Base-by-base conservation (phyloP, 768 basidiomycete genomes). In the Leccinum boreale region DNA sequence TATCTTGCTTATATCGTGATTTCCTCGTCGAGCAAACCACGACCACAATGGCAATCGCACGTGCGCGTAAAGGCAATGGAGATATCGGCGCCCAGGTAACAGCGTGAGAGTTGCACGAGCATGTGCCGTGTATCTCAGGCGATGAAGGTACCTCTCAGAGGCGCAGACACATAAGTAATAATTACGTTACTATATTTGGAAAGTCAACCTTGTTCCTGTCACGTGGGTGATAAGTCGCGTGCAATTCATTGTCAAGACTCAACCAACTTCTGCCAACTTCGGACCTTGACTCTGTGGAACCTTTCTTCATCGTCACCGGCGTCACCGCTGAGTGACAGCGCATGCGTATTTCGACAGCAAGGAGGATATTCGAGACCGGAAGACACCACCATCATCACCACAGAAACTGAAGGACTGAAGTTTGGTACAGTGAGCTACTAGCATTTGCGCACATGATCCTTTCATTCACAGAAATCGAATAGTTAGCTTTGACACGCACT, bases 351-450 rank as follows among this genome's bases (percentile, higher is more conserved):
- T 36, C 19, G n/a, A 6, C 29, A 10, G 14, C 7, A 53, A 39
- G 47, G 4, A 56, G 47, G 6, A 58, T 42, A 36, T 24, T 52
- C 65, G 28, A 55, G 21, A 33, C 0, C 28, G 42, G 29, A 12
- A 12, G 1, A 31, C 31, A 56, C 36, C 48, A 44, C 24, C 24
- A n/a, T 21, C 45, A 29, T 66, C 31, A 31, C 31, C 1, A 31
- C 58, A 42, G 17, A 33, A 54, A 6, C 14, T 19, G 36, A 17
- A 17, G 17, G 36, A 36, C 36, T 17, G 36, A 36, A 36, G 35
- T 36, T 36, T 36, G 6, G 35, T 21, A 26, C 53, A 45, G 65
- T 62, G 50, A 58, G 66, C 19, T n/a, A n/a, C 19, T 12, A n/a
- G 42, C 35, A 21, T 26, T n/a, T 14, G 15, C 19, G 14, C 19